phyloP scores from a whole-genome alignment of 2,329 filamentous ascomycete species.

The Gliomastix tumulicola region DNA sequence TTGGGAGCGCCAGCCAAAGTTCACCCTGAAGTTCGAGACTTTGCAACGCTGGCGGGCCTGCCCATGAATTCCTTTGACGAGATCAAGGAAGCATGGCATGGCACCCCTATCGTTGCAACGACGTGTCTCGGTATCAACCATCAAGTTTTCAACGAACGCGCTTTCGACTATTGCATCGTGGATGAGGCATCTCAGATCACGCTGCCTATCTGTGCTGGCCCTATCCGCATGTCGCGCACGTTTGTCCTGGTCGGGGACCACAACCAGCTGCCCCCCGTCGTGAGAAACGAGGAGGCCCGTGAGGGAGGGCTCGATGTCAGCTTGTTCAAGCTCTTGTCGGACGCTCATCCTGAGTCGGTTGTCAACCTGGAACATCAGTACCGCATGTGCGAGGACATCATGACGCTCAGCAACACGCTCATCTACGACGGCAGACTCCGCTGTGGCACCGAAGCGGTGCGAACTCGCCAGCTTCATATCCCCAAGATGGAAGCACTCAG shows the following conservation, averaged over 20 bases:
- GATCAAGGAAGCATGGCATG: constrained; percentile 76
- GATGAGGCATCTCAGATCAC: constrained; percentile 98
- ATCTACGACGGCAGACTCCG: constrained; percentile 90
- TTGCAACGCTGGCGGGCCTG: constrained; percentile 70
- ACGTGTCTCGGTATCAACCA: constrained; percentile 93
- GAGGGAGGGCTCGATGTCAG: constrained; percentile 85
- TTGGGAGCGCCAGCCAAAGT: constrained; percentile 81
- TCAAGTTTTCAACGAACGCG: constrained; percentile 76
- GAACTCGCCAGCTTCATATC: constrained; percentile 59
- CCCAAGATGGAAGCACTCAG: constrained; percentile 57
- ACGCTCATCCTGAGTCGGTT: constrained; percentile 78
- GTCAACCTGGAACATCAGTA: constrained; percentile 94
- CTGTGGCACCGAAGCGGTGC: constrained; percentile 75
- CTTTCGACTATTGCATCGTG: constrained; percentile 97
- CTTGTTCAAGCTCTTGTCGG: constrained; percentile 88
- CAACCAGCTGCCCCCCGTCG: constrained; percentile 88
- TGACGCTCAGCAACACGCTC: constrained; percentile 85
- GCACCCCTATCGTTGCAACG: constrained; percentile 83
- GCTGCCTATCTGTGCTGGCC: constrained; percentile 85
- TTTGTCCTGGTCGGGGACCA: constrained; percentile 97
- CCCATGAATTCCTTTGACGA: constrained; percentile 75
- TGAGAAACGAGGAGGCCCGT: constrained; percentile 84
- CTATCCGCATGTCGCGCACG: constrained; percentile 84
- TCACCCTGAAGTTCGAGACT: constrained; percentile 79
- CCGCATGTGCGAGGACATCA: constrained; percentile 96